These are phyloP conservation scores for Candida schatavii DNA, from an alignment of 805 yeast species.

Conservation along the genomic window DNA sequence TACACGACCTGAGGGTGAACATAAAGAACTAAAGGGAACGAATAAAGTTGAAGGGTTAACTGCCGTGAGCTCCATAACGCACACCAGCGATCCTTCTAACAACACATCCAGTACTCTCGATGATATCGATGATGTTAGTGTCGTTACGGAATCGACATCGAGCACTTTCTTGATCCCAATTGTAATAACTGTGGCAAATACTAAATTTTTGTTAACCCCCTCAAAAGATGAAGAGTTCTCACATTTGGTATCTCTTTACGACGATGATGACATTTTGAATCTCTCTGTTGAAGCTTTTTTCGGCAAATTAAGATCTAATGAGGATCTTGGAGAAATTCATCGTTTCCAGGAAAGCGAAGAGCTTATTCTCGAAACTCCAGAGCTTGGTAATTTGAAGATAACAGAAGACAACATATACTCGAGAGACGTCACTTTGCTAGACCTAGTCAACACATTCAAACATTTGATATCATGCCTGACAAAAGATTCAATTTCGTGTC, in stretches of 20 bases:
- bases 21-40: too few relatives aligned
- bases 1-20: too few relatives aligned
- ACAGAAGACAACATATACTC: slow-evolving; percentile 31
- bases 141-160: neutral
- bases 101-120: neutral
- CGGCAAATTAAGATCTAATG: slow-evolving; percentile 21
- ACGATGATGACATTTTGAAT: slow-evolving; percentile 15
- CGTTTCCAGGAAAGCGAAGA: slow-evolving; percentile 25
- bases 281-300: slow-evolving; percentile 25
- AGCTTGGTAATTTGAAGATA: slow-evolving; percentile 23
- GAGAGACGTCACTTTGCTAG: slow-evolving; percentile 21
- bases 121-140: neutral
- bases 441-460: slow-evolving; percentile 23
- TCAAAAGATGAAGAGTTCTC: slow-evolving; percentile 14
- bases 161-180: slow-evolving; percentile 14
- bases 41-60: too few relatives aligned
- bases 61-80: neutral
- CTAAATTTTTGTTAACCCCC: slow-evolving; percentile 27
- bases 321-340: slow-evolving; percentile 24
- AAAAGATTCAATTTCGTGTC: neutral
- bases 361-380: slow-evolving; percentile 24
- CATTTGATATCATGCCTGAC: slow-evolving; percentile 16
- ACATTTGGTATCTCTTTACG: slow-evolving; percentile 25
- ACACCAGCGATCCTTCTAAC: neutral
- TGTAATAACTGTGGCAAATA: slow-evolving; percentile 20